Base-by-base conservation (phyloP, 202 grass and related monocot genomes). In the Elaeis oleifera region DNA sequence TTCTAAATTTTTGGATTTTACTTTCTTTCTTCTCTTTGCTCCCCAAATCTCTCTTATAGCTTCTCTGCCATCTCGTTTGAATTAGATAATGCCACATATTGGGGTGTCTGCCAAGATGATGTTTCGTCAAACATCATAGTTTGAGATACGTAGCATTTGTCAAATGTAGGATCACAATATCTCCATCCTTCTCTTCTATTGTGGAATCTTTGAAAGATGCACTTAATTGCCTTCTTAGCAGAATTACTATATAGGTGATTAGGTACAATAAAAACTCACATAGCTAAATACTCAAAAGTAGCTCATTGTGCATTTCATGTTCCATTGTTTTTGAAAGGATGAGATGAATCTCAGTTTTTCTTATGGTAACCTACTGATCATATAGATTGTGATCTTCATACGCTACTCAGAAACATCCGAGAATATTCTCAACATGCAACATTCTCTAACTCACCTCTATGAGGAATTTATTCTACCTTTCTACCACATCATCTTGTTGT, bases 41-140 rank as follows among this genome's bases (percentile, higher is more conserved):
- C 23, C 16, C 13, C 21, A 24, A 59, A 28, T 22, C 24, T 29
- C 27, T 17, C 15, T n/a, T 28, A 3, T 0, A 27, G 3, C 26
- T 19, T 13, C 6, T 50, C 29, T 18, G 74, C 5, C 0, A 24
- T 15, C 3, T 24, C 8, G 11, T 61, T 16, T 14, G 26, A 49
- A 5, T 60, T 0, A 5, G 0, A 15, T 5, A 72, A 3, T 8
- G 58, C 17, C 0, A 23, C 5, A 0, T 53, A 17, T 23, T 75
- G 0, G 0, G 53, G 55, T 5, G 44, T 49, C 39, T 59, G 71
- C 18, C 53, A 81, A 23, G 53, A 27, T 1, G 20, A 81, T 1
- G 18, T 3, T 65, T 75, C 44, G 31, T 75, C 53, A 4, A 81
- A 75, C 2, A 75, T 19, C 4, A 71, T 16, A 71, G 75, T 81